Evolutionary conservation across 345 rosid genomes (phyloP), one percentile per base, ranked within the genome.

Genomic region (Limnanthes douglasii): DNA sequence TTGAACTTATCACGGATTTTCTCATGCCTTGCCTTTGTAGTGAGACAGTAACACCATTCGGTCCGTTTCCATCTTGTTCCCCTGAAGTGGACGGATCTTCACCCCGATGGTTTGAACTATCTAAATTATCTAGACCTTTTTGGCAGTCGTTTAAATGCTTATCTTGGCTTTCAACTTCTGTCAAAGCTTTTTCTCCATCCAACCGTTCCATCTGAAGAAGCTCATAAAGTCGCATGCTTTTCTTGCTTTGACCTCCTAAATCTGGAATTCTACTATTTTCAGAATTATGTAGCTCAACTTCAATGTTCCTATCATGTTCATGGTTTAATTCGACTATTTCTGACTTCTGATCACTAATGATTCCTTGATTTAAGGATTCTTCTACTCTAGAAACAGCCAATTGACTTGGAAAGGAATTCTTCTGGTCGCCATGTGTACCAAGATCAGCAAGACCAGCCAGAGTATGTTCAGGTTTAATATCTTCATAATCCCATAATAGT

Each of bases 81-180:
- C 94, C 83, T 13, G 94, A 86, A 25, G 93, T 86, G 8, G 93
- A 56, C 13, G 93, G 82, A 59, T 69, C 71, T 45, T 78, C 77
- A 18, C 50, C 64, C 19, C 30, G 73, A 59, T 57, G 39, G 45
- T 42, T 38, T 39, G 58, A 36, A 39, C 39, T 43, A 50, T 54
- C 60, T 36, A 47, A 8, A 63, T 38, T n/a, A 30, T 48, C 51
- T 28, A 48, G 43, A 39, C 49, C 57, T 18, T 25, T 51, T 37
- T 48, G 69, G 41, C 48, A 54, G 43, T 42, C 48, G 33, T 23
- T 42, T 2, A 43, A 57, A 42, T 46, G 48, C 26, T 31, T 54
- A 31, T 44, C 53, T 31, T 44, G 62, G 31, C 19, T 47, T 9
- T 52, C 68, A 39, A 16, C 42, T 37, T 48, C 53, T 19, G 59